Evolutionary conservation across 805 yeast genomes (phyloP), one percentile per base, ranked within the genome.

Genomic region (Yarrowia sp.): DNA sequence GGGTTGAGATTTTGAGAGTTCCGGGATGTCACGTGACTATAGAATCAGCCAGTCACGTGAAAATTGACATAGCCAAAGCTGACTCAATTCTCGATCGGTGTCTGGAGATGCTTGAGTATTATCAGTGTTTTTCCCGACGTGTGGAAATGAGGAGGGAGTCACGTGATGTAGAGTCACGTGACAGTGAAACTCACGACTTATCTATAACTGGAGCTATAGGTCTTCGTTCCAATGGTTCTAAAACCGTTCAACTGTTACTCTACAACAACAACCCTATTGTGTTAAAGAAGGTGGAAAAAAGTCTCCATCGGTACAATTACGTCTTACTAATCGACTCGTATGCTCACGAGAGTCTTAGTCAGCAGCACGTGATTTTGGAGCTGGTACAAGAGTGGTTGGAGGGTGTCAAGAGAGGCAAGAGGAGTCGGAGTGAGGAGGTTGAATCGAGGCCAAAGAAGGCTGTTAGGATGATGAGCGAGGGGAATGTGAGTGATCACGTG

Each of bases 21-120:
- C 61, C 61, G 0, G 9, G 32, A 1, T 38, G 28, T 41, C 35
- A 55, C 17, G 47, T 55, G 28, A 39, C 61, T 10, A 2, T 55
- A 8, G 13, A 31, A 11, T 55, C 47, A 15, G 39, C 45, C 2
- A 32, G 8, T 11, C 45, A 41, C 8, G 38, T 28, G 6, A 22
- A 31, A 8, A 11, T 53, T 22, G 44, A 38, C 38, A n/a, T 41
- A 4, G 11, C 2, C 3, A 3, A 17, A 4, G 4, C 38, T 3
- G 38, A 28, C 3, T 31, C 61, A 4, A 17, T 31, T 2, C n/a
- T 31, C 2, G 61, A 55, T 17, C n/a, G 61, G 38, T 39, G 61
- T 42, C 6, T 31, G 22, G 47, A 55, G 4, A 55, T 55, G 61
- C n/a, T 55, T 7, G 61, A 55, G 38, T 55, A 39, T 11, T 55